Conservation (phyloP, 148 eudicot genomes). For the Chenopodium formosanum region DNA sequence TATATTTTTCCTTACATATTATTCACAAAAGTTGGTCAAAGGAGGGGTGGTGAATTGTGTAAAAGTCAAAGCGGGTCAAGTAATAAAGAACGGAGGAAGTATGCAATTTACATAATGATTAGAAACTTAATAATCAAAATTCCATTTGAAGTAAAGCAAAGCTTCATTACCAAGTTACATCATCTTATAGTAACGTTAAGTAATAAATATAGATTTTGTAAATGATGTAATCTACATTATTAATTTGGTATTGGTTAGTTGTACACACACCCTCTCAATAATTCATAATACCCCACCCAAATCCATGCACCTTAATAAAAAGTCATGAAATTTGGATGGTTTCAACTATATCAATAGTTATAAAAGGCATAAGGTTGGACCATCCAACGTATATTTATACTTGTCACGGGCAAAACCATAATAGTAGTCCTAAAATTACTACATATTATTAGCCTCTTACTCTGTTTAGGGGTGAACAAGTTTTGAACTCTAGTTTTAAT, state of each 20-base stretch:
- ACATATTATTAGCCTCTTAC: no score
- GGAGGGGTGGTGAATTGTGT: no score
- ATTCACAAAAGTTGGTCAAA: no score
- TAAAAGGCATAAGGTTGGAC: not conserved
- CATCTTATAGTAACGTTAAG: not conserved
- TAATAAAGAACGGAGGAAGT: no score
- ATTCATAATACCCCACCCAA: not conserved
- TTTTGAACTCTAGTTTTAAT: no score
- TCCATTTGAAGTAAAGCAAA: not conserved
- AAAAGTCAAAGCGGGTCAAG: no score
- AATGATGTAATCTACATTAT: not conserved
- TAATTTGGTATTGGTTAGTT: not conserved
- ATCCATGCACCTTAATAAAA: not conserved
- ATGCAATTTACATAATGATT: not conserved
- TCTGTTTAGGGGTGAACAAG: no score
- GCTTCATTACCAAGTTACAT: not conserved
- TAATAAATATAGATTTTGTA: not conserved
- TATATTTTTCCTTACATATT: no score
- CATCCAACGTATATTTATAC: not conserved
- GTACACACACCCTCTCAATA: not conserved
- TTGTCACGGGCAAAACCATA: not conserved
- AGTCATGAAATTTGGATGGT: not conserved
- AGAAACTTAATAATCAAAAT: not conserved
- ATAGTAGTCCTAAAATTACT: no score
- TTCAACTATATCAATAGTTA: not conserved